Conservation (phyloP, 1,284 basidiomycete genomes). For the Cryptococcus sp. region DNA sequence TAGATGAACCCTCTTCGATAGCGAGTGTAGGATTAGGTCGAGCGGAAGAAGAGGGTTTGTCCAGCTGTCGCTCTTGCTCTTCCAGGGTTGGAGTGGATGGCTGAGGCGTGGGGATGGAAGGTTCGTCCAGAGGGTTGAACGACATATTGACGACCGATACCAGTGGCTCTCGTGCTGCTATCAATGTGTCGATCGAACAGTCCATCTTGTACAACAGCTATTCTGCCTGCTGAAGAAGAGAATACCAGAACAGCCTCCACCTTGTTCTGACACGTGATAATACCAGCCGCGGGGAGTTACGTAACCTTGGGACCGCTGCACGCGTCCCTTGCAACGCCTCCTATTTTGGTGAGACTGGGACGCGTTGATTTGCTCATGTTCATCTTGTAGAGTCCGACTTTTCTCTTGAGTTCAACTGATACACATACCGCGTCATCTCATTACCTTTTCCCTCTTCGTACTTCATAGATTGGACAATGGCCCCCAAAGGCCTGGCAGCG, state of each 20-base stretch:
- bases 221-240: too few species aligned
- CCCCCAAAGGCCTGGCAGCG: slow-evolving; percentile 47
- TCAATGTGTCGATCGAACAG: too few species aligned
- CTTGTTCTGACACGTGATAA: background rate
- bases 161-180: background rate
- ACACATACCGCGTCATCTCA: background rate
- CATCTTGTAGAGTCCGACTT: background rate
- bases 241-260: slow-evolving; percentile 1
- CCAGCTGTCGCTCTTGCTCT: background rate
- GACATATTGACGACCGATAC: slow-evolving; percentile 16
- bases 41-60: background rate
- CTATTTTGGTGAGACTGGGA: background rate
- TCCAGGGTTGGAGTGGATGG: slow-evolving; percentile 10
- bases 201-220: too few species aligned
- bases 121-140: slow-evolving; percentile 24
- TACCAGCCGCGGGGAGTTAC: background rate
- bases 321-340: slow-evolving; percentile 8
- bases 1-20: background rate
- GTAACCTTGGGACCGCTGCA: background rate
- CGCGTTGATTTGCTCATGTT: slow-evolving; percentile 5
- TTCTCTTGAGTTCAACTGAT: background rate
- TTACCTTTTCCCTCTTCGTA: background rate
- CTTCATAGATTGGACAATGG: slow-evolving; percentile 3
- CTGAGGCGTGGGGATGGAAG: slow-evolving; percentile 20
- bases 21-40: background rate